Base-by-base conservation (phyloP, 169 alveolate genomes). In the Plasmodium yoelii region DNA sequence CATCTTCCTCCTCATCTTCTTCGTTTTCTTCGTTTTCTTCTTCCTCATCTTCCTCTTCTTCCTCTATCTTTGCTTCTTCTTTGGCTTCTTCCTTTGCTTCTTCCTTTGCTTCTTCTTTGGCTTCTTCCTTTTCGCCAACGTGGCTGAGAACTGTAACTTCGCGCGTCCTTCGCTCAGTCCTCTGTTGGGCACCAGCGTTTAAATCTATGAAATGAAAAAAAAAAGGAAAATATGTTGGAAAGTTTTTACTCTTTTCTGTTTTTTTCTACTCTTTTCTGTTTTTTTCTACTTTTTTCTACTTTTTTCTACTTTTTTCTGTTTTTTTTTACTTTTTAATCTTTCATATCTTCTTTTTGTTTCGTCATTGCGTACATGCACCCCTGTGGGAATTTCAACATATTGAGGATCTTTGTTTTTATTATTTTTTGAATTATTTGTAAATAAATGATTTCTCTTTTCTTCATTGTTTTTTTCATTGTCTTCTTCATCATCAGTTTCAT, bases 251-350 rank as follows among this genome's bases (percentile, higher is more conserved):
- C 28, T 60, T 55, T 56, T 75, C 49, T 49, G 26, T 18, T 2
- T 26, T 42, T 22, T 26, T 2, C n/a, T 26, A n/a, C 42, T 47
- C 51, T 63, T 75, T 64, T 46, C 51, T 77, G 64, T 53, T 77
- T 77, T 61, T 77, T 39, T 75, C 49, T 49, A 47, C 24, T 2
- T 26, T 42, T 22, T 26, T 2, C n/a, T 24, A 8, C n/a, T 34
- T 51, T 60, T 55, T 56, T 75, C 49, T 49, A 47, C 24, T 2
- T 26, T 42, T 22, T 26, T 2, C n/a, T 26, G n/a, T 51, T 47
- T 63, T 63, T 75, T 64, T 46, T 64, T 77, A 77, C 65, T 77
- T 77, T 61, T 77, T 39, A 77, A 59, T 64, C 88, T 77, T 57
- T 63, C 75, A 28, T 56, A 56, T 77, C 88, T 15, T 34, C 47